Base-by-base conservation (phyloP, 495 filamentous ascomycete species). In the Cladorrhinum samala region DNA sequence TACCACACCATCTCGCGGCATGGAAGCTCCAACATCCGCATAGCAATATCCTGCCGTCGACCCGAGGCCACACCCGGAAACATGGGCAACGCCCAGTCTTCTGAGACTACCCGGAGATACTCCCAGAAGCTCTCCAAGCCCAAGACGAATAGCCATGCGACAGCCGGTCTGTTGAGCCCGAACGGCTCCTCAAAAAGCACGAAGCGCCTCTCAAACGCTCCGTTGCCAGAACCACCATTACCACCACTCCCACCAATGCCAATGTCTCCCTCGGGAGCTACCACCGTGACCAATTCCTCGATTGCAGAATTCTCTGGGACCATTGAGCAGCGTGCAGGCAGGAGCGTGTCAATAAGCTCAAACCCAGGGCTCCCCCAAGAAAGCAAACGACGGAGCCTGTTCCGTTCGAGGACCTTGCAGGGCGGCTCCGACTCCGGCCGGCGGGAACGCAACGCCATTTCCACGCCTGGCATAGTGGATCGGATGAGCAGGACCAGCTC, bases 61-160 rank as follows among this genome's bases (percentile, higher is more conserved):
- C 45, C 24, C 24, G 21, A 30, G 45, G 20, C 45, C 45, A 47
- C 23, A 52, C 54, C 21, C 33, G 21, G 49, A 55, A 60, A 39
- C 56, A 77, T 77, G 75, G 75, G 75, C 46, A 77, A 77, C 56
- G 60, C 68, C 20, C 65, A 72, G 50, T 77, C 75, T 52, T 49
- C 59, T 37, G 72, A 76, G 63, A 63, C 66, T 47, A 58, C 62
- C 38, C 60, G 62, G 66, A 69, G 59, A 56, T 50, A 64, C 50
- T 59, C 68, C 54, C 73, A 76, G 52, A 76, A 65, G 62, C 62
- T 77, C 46, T 77, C 73, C 33, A 77, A 77, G 60, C 73, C 75
- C 41, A 74, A 67, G 51, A 73, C 65, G 41, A 63, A 63, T 48
- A 71, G 67, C 46, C 69, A 67, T 68, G 59, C 66, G 30, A 67